phyloP scores from a whole-genome alignment of 2,329 filamentous ascomycete species.

The Cladophialophora yegresii region DNA sequence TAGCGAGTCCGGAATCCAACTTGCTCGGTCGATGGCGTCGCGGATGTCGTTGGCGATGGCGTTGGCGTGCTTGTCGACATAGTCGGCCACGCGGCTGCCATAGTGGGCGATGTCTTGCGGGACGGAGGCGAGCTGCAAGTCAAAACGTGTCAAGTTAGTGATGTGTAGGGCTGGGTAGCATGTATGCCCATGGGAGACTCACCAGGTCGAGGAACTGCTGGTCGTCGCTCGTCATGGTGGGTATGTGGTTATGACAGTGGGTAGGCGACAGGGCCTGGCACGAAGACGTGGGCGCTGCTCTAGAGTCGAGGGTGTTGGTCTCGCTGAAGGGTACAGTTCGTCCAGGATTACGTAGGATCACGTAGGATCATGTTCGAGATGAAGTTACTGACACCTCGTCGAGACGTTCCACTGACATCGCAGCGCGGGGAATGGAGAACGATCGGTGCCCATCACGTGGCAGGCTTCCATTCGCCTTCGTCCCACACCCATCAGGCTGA shows the following conservation, averaged over 20 bases:
- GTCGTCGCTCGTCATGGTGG: conserved; percentile 74
- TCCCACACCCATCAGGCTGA: conserved; percentile 29
- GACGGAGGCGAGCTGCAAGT: conserved; percentile 56
- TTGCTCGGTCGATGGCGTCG: conserved; percentile 64
- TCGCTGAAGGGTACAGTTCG: not conserved
- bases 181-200: conserved; percentile 30
- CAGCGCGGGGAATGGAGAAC: conserved; percentile 5
- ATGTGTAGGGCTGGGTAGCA: not conserved
- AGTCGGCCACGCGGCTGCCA: conserved; percentile 72
- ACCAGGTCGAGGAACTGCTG: conserved; percentile 77
- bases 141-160: conserved; percentile 24
- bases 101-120: conserved; percentile 69
- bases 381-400: not conserved
- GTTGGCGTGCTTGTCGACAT: conserved; percentile 80
- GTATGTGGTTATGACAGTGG: not conserved
- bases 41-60: conserved; percentile 69
- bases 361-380: not conserved
- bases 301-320: not conserved
- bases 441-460: conserved; percentile 24
- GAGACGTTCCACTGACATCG: not conserved
- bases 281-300: not conserved
- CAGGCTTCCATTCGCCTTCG: conserved; percentile 17
- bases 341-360: not conserved
- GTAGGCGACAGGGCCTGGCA: not conserved
- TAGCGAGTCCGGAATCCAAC: conserved; percentile 71